phyloP scores from a whole-genome alignment of 495 filamentous ascomycete genomes.

The Daldinia bambusicola region DNA sequence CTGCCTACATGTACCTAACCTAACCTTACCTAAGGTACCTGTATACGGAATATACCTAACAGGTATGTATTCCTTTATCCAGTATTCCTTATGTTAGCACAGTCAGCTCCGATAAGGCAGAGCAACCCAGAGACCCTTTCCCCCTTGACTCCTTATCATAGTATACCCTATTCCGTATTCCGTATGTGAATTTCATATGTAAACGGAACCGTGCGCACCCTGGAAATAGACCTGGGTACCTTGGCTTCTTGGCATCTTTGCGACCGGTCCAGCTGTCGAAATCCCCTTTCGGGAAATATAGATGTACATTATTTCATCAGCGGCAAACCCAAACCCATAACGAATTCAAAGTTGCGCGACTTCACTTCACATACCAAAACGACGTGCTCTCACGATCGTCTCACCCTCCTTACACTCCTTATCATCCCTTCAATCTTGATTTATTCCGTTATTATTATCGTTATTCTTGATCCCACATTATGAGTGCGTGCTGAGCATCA shows the following conservation, averaged over 20 bases:
- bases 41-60: too few relatives aligned
- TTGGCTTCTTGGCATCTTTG: slow-evolving; percentile 6
- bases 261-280: slow-evolving; percentile 23
- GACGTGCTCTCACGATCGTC: slow-evolving; percentile 28
- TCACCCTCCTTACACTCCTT: slow-evolving; percentile 30
- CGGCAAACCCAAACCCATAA: slow-evolving; percentile 26
- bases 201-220: neutral
- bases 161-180: too few relatives aligned
- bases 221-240: neutral
- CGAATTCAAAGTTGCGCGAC: slow-evolving; percentile 12
- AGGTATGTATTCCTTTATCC: too few relatives aligned
- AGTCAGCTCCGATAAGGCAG: neutral
- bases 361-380: slow-evolving; percentile 38
- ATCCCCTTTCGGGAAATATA: slow-evolving; percentile 30
- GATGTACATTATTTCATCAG: slow-evolving; percentile 23
- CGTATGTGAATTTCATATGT: neutral
- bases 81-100: too few relatives aligned
- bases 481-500: slow-evolving; percentile 40
- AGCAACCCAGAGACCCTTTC: neutral
- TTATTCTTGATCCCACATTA: slow-evolving; percentile 17
- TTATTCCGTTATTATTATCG: neutral
- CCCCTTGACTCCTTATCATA: neutral
- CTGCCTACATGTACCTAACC: too few relatives aligned
- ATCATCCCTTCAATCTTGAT: slow-evolving; percentile 7
- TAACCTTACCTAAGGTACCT: too few relatives aligned